A percentile compares a stretch with the other conserved stretches of the same genome.
These are phyloP conservation scores for Apiospora rasikravindrae DNA, from an alignment of 2,329 filamentous ascomycete species.

Conservation along the genomic window DNA sequence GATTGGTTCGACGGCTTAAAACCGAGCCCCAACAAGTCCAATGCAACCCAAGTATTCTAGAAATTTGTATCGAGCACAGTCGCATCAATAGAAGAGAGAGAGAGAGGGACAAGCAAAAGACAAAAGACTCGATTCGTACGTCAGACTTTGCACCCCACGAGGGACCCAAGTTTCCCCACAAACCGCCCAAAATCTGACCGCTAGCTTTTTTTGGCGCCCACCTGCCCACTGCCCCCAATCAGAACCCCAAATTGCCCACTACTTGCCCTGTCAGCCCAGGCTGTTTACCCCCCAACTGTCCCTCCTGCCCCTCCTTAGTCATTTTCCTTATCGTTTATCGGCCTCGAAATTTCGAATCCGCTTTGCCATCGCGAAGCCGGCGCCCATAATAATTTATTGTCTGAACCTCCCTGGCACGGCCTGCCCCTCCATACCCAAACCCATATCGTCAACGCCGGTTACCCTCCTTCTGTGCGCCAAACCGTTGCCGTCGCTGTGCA, in stretches of 20 bases:
- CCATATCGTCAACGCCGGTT: not conserved
- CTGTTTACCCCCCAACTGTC: too few species aligned
- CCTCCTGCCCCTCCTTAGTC: slow-evolving; percentile 7
- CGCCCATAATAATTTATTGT: slow-evolving; percentile 14
- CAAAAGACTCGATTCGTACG: not conserved
- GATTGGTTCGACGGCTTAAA: not conserved
- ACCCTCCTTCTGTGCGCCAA: not conserved
- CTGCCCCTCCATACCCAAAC: not conserved
- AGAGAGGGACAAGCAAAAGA: not conserved
- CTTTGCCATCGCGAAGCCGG: not conserved
- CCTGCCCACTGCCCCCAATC: not conserved
- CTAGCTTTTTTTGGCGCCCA: not conserved
- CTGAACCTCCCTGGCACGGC: not conserved
- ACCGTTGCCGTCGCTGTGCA: not conserved
- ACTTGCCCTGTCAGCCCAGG: not conserved
- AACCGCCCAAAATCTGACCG: slow-evolving; percentile 5
- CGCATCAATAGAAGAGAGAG: not conserved
- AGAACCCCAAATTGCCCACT: not conserved
- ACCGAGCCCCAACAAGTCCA: not conserved
- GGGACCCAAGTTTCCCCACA: not conserved
- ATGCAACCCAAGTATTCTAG: not conserved
- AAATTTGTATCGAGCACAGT: not conserved
- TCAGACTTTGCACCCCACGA: slow-evolving; percentile 14
- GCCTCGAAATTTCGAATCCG: slow-evolving; percentile 2
- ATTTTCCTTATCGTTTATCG: slow-evolving; percentile 16